A percentile compares a stretch with the other conserved stretches of the same genome.
phyloP scores from a whole-genome alignment of 768 basidiomycete species.

The Fomitopsis serialis region DNA sequence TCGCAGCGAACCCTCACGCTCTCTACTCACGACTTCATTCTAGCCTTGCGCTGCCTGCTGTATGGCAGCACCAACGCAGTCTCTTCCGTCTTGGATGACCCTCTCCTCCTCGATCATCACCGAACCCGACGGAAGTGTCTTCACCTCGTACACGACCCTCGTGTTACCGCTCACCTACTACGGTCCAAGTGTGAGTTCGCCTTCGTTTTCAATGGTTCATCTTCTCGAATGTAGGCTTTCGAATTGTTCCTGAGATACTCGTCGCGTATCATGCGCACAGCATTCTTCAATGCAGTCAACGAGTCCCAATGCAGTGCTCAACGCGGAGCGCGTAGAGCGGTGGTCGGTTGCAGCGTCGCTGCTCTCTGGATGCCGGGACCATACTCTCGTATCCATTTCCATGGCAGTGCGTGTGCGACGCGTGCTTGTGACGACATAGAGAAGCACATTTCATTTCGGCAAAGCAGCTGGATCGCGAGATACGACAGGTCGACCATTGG shows the following conservation, averaged over 20 bases:
- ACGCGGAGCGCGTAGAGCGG: too few relatives aligned
- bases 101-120: slow-evolving; percentile 48
- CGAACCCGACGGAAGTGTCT: slow-evolving; percentile 44
- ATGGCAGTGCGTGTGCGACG: neutral
- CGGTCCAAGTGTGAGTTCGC: slow-evolving; percentile 68
- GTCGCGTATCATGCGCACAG: too few relatives aligned
- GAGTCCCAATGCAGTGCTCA: too few relatives aligned
- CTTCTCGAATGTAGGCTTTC: too few relatives aligned
- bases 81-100: slow-evolving; percentile 70
- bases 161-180: slow-evolving; percentile 75
- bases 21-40: slow-evolving; percentile 11
- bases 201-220: neutral
- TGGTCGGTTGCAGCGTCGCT: too few relatives aligned
- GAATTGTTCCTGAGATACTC: too few relatives aligned
- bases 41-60: neutral
- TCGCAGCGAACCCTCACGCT: slow-evolving; percentile 5
- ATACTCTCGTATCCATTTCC: neutral
- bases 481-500: too few relatives aligned
- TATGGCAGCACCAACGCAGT: slow-evolving; percentile 62
- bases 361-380: neutral
- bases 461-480: too few relatives aligned
- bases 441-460: too few relatives aligned
- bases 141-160: slow-evolving; percentile 52
- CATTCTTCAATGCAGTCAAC: too few relatives aligned
- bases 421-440: neutral